Conservation (phyloP, 768 basidiomycete species). For the Hericium rajendrae region DNA sequence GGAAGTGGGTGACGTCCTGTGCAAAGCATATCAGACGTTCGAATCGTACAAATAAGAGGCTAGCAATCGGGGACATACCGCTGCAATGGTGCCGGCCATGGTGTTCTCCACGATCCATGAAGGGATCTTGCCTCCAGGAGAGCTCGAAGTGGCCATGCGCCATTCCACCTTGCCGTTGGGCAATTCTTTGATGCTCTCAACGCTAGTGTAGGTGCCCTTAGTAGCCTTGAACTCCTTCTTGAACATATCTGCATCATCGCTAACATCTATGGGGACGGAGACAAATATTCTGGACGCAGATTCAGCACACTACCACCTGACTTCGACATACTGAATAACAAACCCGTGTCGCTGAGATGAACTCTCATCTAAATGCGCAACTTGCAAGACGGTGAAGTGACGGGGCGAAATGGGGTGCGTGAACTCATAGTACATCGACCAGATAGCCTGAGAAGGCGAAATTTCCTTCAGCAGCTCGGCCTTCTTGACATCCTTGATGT, state of each 20-base stretch:
- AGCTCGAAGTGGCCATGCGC: slow-evolving; percentile 73
- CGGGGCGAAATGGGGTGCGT: slow-evolving; percentile 54
- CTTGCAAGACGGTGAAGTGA: slow-evolving; percentile 67
- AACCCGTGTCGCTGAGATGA: slow-evolving; percentile 48
- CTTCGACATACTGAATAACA: not conserved
- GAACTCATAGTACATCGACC: slow-evolving; percentile 68
- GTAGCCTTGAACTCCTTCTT: slow-evolving; percentile 52
- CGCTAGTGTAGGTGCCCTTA: slow-evolving; percentile 59
- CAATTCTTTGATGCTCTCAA: slow-evolving; percentile 56
- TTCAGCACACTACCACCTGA: not conserved
- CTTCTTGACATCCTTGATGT: slow-evolving; percentile 54
- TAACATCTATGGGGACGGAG: slow-evolving; percentile 62
- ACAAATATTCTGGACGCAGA: slow-evolving; percentile 26
- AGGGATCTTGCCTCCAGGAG: slow-evolving; percentile 62
- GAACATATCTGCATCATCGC: slow-evolving; percentile 44
- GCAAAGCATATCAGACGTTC: slow-evolving; percentile 1
- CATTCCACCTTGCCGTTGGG: slow-evolving; percentile 60
- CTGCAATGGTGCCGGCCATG: slow-evolving; percentile 53
- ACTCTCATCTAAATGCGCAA: slow-evolving; percentile 40
- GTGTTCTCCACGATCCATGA: slow-evolving; percentile 50
- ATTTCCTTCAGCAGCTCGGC: slow-evolving; percentile 52
- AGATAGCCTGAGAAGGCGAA: slow-evolving; percentile 55
- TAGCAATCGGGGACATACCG: slow-evolving; percentile 30
- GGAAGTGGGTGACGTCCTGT: slow-evolving; percentile 67
- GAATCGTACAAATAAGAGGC: not conserved